phyloP scores from a whole-genome alignment of 225 moss, liverwort and hornwort species.

The Anthoceros angustus region DNA sequence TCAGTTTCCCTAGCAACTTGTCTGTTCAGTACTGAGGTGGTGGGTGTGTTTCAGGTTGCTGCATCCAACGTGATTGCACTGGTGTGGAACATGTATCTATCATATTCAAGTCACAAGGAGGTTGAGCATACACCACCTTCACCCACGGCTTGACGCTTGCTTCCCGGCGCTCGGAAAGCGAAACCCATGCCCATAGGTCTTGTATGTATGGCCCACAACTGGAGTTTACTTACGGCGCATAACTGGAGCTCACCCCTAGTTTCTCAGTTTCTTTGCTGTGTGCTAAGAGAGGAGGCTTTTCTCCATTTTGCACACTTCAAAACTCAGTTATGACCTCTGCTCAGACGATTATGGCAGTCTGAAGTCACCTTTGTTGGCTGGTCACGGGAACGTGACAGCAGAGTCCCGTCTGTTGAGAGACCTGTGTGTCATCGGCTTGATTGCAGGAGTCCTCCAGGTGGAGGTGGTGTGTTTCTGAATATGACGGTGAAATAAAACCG shows the following conservation, averaged over 20 bases:
- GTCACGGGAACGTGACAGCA: background rate
- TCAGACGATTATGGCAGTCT: too few relatives aligned
- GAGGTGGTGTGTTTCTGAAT: too few relatives aligned
- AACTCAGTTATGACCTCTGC: background rate
- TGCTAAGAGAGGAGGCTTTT: too few relatives aligned
- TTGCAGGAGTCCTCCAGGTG: too few relatives aligned
- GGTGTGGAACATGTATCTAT: slow-evolving; percentile 51
- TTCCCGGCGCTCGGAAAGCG: too few relatives aligned
- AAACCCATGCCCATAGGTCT: too few relatives aligned
- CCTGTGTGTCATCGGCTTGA: too few relatives aligned
- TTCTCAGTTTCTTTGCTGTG: too few relatives aligned
- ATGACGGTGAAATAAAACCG: background rate
- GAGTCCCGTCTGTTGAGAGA: too few relatives aligned
- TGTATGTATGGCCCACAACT: too few relatives aligned
- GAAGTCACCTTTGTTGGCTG: background rate
- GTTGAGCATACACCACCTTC: slow-evolving; percentile 6
- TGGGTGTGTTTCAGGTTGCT: slow-evolving; percentile 26
- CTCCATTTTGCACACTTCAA: background rate
- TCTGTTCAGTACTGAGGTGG: background rate
- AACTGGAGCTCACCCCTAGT: too few relatives aligned
- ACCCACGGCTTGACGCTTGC: background rate
- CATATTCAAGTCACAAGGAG: slow-evolving; percentile 42
- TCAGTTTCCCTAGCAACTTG: background rate
- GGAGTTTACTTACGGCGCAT: too few relatives aligned
- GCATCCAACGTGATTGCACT: slow-evolving; percentile 40